Evolutionary conservation across 2,329 filamentous ascomycete species (phyloP).

Genomic region (Alternaria metachromatica): DNA sequence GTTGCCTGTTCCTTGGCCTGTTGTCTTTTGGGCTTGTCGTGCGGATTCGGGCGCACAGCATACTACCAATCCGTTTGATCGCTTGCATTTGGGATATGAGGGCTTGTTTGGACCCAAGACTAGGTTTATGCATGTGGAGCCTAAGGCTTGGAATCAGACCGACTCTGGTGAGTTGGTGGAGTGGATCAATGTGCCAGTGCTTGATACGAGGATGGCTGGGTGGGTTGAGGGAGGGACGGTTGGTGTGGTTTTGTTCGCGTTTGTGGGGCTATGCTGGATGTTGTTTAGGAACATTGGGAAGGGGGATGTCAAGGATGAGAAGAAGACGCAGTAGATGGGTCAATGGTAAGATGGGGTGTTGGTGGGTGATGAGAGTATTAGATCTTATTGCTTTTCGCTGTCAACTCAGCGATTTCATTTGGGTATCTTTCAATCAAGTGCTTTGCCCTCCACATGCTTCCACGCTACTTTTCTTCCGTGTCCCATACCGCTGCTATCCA

Average conservation of each 20-base stretch:
- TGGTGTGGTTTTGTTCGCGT: conserved; percentile 52
- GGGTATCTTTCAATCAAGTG: conserved; percentile 15
- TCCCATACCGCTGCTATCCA: not conserved
- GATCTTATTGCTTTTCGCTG: conserved; percentile 1
- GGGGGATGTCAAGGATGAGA: conserved; percentile 1
- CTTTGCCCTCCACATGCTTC: not conserved
- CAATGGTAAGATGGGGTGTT: not conserved
- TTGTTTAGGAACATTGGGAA: conserved; percentile 33
- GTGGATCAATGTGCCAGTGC: conserved; percentile 51
- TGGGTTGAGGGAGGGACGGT: conserved; percentile 55
- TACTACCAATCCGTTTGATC: conserved; percentile 81
- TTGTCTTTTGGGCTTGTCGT: conserved; percentile 88
- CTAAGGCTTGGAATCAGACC: conserved; percentile 16
- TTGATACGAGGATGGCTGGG: conserved; percentile 44
- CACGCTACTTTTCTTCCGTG: not conserved
- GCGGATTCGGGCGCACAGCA: conserved; percentile 72
- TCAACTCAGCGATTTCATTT: conserved; percentile 1
- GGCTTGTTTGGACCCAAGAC: conserved; percentile 76
- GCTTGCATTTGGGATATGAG: conserved; percentile 85
- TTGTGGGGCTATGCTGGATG: conserved; percentile 54
- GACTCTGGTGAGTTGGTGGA: conserved; percentile 27
- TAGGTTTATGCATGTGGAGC: conserved; percentile 76
- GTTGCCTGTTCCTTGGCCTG: conserved; percentile 76
- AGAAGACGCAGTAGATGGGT: conserved; percentile 29
- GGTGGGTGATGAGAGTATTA: not conserved